Base-by-base conservation (phyloP, 2,329 filamentous ascomycete genomes). In the Curvularia eragrostidis region DNA sequence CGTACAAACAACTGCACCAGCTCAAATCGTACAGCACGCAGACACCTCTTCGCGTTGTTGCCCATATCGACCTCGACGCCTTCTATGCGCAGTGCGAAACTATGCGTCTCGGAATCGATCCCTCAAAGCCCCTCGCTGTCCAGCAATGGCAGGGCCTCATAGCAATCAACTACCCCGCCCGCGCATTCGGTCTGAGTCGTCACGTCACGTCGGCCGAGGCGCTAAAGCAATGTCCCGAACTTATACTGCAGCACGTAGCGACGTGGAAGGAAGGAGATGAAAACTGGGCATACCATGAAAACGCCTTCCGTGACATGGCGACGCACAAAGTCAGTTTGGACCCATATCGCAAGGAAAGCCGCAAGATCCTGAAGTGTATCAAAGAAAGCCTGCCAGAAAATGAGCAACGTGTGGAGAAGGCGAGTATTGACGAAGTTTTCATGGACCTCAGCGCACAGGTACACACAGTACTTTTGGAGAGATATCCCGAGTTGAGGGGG, bases 41-140 rank as follows among this genome's bases (percentile, higher is more conserved):
- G 8, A 92, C 87, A 49, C 94, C 94, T 1, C 83, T 99, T 34
- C 88, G 95, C 44, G 90, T 96, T 26, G 87, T 97, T 66, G 91
- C 92, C 6, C 93, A 97, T 75, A 87, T 98, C 62, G 95, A 99
- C 71, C 87, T 99, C 58, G 95, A 99, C 84, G 94, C 94, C 38
- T 99, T 99, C 78, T 99, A 99, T 76, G 82, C 81, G 3, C 95
- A 99, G 81, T 97, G 93, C 74, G 95, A 99, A 79, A 96, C 93
- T 85, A 88, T 97, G 9, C 87, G 95, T 7, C 83, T 98, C 43
- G 88, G 88, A 12, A 81, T 91, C 10, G 81, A 89, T 13, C 88
- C 91, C 60, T 86, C 92, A 56, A 85, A 88, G 64, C 95, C 95
- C 9, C 84, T 99, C 23, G 95, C 93, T 0, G 95, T 99, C 19